Evolutionary conservation across 2,329 filamentous ascomycete species (phyloP), one percentile per base, ranked within the genome.

Genomic region (Pestalotiopsis sp.): DNA sequence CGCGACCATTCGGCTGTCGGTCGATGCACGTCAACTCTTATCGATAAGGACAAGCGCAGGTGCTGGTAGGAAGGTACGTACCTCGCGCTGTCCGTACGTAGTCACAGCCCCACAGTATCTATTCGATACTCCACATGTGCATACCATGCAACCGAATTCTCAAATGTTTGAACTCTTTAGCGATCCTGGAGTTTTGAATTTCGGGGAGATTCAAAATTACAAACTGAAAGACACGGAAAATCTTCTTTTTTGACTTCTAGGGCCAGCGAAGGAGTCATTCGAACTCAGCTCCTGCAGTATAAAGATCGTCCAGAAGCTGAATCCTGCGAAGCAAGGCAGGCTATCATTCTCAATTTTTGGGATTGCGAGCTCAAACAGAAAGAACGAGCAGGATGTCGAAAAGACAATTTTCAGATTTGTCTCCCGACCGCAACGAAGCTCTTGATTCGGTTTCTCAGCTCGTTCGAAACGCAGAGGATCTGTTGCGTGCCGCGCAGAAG

Each of bases 401-500:
- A 73, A 80, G 82, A 27, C 69, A 73, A 31, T 76, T 76, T 25
- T 70, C 70, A 12, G 74, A 79, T 2, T 71, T 76, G 38, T 7
- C 20, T 5, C 68, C 73, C 3, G 75, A 76, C 45, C 71, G 71
- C 49, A 11, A 63, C 4, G 70, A 75, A 4, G 17, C 13, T 39
- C 59, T 62, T 36, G 41, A 62, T 20, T 76, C 79, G 0, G 64
- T 83, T 11, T 71, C 71, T 7, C 60, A 74, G 20, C 71, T 82
- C 9, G 69, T 80, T 20, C 71, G 76, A 4, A 77, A 81, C 69
- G 79, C 80, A 13, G 77, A 84, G 68, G 78, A 79, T 49, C 73
- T 86, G 17, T 76, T 82, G 12, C 74, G 76, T 59, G 80, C 80
- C 65, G 76, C 83, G 2, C 75, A 81, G 39, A 74, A 77, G 11